Percentiles rank a stretch among this genome's conserved stretches.
Evolutionary conservation across 2,329 filamentous ascomycete genomes (phyloP).

Genomic region (Fusarium musae): DNA sequence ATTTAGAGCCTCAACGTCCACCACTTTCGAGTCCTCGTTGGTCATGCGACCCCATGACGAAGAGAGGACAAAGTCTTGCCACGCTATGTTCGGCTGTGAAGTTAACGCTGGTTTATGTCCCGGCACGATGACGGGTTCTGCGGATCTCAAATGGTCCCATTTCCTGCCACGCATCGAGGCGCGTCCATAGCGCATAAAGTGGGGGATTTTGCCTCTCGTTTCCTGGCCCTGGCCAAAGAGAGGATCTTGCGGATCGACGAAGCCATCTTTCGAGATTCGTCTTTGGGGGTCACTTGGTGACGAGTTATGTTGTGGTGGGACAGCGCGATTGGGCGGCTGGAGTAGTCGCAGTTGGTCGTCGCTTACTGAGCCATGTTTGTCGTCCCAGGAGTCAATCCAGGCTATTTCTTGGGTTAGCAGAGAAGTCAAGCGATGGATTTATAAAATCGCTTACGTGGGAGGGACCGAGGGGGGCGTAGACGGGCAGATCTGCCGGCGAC

Average conservation of each 20-base stretch:
- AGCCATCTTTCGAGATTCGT: slow-evolving; percentile 62
- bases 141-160: slow-evolving; percentile 69
- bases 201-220: slow-evolving; percentile 54
- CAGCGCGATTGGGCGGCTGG: slow-evolving; percentile 52
- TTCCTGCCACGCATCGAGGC: slow-evolving; percentile 59
- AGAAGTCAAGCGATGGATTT: background rate
- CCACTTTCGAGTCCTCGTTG: slow-evolving; percentile 60
- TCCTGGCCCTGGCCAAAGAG: slow-evolving; percentile 50
- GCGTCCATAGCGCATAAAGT: slow-evolving; percentile 60
- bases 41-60: slow-evolving; percentile 61
- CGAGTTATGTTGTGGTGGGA: slow-evolving; percentile 56
- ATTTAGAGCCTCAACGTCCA: slow-evolving; percentile 58
- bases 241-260: slow-evolving; percentile 55
- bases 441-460: slow-evolving; percentile 39
- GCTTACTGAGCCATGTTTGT: slow-evolving; percentile 51
- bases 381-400: slow-evolving; percentile 62
- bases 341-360: slow-evolving; percentile 55
- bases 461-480: slow-evolving; percentile 41
- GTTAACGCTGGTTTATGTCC: slow-evolving; percentile 54
- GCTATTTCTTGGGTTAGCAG: slow-evolving; percentile 43
- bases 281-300: slow-evolving; percentile 53
- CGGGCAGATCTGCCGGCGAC: slow-evolving; percentile 31
- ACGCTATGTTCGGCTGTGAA: slow-evolving; percentile 56
- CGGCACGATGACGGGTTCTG: slow-evolving; percentile 69
- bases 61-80: slow-evolving; percentile 65